Evolutionary conservation across 345 rosid genomes (phyloP).

Genomic region (Ceriops tagal): DNA sequence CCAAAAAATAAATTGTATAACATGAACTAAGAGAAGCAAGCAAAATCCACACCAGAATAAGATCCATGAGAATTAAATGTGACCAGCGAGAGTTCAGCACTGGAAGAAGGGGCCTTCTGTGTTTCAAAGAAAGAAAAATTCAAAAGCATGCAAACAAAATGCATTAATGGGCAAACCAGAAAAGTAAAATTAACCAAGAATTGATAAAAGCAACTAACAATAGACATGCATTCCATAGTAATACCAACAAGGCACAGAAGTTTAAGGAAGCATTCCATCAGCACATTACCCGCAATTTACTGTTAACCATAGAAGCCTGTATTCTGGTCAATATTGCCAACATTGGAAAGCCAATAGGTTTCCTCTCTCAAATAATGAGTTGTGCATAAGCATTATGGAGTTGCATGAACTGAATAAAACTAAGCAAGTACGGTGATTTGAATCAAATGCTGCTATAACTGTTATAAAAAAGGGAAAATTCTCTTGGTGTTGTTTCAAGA

Average conservation of each 20-base stretch:
- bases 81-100: slow-evolving; percentile 68
- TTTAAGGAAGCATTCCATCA: background rate
- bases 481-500: too few species aligned
- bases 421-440: too few species aligned
- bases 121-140: slow-evolving; percentile 12
- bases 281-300: background rate
- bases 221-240: background rate
- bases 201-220: background rate
- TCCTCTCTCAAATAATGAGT: too few species aligned
- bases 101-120: slow-evolving; percentile 61
- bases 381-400: too few species aligned
- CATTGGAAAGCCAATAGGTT: too few species aligned
- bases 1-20: background rate
- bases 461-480: too few species aligned
- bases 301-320: background rate
- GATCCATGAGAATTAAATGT: slow-evolving; percentile 82
- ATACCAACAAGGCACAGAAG: background rate
- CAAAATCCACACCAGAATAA: slow-evolving; percentile 28
- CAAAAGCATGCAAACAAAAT: background rate
- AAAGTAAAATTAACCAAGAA: background rate
- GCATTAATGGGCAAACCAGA: too few species aligned
- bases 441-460: too few species aligned
- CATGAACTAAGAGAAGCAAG: slow-evolving; percentile 2
- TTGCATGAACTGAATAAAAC: too few species aligned
- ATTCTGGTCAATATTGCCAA: too few species aligned